phyloP scores from a whole-genome alignment of 495 filamentous ascomycete species.

The Schizothecium vesticola region DNA sequence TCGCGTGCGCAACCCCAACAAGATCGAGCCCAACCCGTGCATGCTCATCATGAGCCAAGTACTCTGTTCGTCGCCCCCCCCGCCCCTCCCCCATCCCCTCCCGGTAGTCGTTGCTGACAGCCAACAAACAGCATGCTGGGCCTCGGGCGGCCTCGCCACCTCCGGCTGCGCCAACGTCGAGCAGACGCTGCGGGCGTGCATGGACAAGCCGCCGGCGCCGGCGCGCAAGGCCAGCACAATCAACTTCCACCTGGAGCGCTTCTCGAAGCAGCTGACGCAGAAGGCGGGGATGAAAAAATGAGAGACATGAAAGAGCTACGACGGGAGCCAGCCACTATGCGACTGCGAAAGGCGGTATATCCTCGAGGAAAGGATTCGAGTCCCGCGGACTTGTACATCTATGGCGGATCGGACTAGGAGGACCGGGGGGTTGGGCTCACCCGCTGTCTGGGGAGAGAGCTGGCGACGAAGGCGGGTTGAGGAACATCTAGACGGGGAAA shows the following conservation, averaged over 20 bases:
- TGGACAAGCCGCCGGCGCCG: conserved; percentile 74
- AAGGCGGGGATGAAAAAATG: conserved; percentile 56
- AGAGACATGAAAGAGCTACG: conserved; percentile 34
- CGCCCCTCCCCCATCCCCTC: not conserved
- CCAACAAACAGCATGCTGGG: conserved; percentile 75
- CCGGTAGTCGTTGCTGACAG: not conserved
- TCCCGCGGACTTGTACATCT: not conserved
- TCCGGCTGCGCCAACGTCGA: conserved; percentile 78
- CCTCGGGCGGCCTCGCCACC: conserved; percentile 69
- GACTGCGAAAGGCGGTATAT: not conserved
- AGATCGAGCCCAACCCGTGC: conserved; percentile 71
- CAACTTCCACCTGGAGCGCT: conserved; percentile 87
- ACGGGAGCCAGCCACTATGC: not conserved
- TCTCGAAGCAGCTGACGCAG: conserved; percentile 74
- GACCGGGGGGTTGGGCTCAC: too few relatives aligned
- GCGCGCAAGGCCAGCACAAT: conserved; percentile 73
- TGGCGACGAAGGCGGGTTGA: not conserved
- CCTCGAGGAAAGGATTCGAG: not conserved
- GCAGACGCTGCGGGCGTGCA: conserved; percentile 78
- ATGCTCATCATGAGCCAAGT: conserved; percentile 82
- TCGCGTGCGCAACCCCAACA: conserved; percentile 77
- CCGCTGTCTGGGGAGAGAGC: not conserved
- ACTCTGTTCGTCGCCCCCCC: conserved; percentile 58
- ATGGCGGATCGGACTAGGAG: not conserved
- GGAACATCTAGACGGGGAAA: not conserved